These are phyloP conservation scores for Deinandra increscens DNA, from an alignment of 129 eudicot genomes.

Conservation along the genomic window DNA sequence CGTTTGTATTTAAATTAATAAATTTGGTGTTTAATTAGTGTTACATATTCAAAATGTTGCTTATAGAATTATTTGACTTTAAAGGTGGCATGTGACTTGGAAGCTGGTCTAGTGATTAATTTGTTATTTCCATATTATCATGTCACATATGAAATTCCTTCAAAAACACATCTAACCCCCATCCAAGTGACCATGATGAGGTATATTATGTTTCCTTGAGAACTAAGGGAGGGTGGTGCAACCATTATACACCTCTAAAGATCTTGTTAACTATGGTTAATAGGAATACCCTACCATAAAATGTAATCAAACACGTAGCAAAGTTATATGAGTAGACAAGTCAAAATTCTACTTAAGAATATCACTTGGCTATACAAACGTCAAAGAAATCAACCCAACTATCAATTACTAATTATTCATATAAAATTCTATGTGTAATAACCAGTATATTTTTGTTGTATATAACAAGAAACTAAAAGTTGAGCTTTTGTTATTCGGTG, in stretches of 20 bases:
- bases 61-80: neutral
- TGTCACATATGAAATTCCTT: constrained; percentile 12
- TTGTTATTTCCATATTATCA: neutral
- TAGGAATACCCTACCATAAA: neutral
- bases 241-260: constrained; percentile 17
- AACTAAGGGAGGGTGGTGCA: constrained; percentile 40
- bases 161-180: constrained; percentile 32
- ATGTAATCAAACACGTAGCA: too few relatives aligned
- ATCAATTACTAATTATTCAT: too few relatives aligned
- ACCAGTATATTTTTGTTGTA: too few relatives aligned
- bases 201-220: constrained; percentile 35
- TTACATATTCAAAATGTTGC: neutral
- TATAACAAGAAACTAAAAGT: too few relatives aligned
- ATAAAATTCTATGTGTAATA: too few relatives aligned
- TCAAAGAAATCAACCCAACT: too few relatives aligned
- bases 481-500: too few relatives aligned
- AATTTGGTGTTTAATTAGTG: too few relatives aligned
- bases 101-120: neutral
- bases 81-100: neutral
- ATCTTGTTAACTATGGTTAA: neutral
- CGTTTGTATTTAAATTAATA: too few relatives aligned
- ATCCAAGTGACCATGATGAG: constrained; percentile 37
- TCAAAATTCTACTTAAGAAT: too few relatives aligned
- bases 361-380: too few relatives aligned
- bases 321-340: too few relatives aligned